Base-by-base conservation (phyloP, 1,284 basidiomycete species). In the Singerocomus inundabilis region DNA sequence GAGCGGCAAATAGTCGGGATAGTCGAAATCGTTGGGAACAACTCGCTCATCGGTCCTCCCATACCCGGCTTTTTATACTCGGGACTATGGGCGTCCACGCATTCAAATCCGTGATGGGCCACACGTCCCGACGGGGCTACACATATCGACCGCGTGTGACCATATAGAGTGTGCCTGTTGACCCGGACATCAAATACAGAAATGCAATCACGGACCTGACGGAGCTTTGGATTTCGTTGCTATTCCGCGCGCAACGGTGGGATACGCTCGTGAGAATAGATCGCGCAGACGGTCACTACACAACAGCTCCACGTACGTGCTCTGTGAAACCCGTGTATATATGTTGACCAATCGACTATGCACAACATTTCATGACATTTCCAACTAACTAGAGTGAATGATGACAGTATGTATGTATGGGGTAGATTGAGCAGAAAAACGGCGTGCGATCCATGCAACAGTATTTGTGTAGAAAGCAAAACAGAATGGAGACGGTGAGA, bases 361-460 rank as follows among this genome's bases (percentile, higher is more conserved):
- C 53, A 52, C 57, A 47, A 40, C 10, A 32, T 37, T 37, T 44
- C 24, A 31, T 50, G 18, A 25, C 45, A 49, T 62, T 48, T 59
- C 55, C 54, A 48, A 47, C 49, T 55, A 49, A n/a, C n/a, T n/a
- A n/a, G n/a, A n/a, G n/a, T n/a, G 43, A 48, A 34, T 37, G 45
- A 55, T 55, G 49, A 44, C 61, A 60, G n/a, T n/a, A n/a, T n/a
- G 47, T 52, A 55, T 48, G 62, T 62, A 60, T 58, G 25, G 50
- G 24, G 51, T 62, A 61, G 60, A 64, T 61, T 48, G 55, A 62
- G 62, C 52, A 64, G 48, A 40, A 48, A 46, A 49, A 49, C 57
- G 41, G 50, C 49, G 59, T 44, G 42, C 16, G 34, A 50, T 58
- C 42, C 34, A 57, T 64, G 59, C 57, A 49, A 64, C 54, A 49